These are phyloP conservation scores for Cercospora sp. DNA, from an alignment of 2,329 filamentous ascomycete genomes.

Conservation along the genomic window DNA sequence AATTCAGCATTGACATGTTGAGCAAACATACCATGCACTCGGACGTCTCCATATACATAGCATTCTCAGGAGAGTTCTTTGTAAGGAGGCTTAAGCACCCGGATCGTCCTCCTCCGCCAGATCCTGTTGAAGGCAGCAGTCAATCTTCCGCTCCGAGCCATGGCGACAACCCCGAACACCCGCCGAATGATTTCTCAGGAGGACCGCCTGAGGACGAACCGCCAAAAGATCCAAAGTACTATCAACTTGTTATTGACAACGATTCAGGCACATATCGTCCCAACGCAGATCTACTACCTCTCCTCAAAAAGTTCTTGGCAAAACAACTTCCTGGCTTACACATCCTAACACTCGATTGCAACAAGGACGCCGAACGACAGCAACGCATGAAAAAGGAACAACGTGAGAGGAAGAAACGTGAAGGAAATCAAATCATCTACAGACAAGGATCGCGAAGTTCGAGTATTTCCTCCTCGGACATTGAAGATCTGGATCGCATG, in stretches of 20 bases:
- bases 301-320: conserved; percentile 69
- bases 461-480: conserved; percentile 57
- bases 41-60: conserved; percentile 86
- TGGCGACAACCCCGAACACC: conserved; percentile 51
- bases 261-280: conserved; percentile 92
- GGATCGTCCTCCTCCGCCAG: conserved; percentile 42
- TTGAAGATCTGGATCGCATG: conserved; percentile 55
- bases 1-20: conserved; percentile 89
- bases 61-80: conserved; percentile 91
- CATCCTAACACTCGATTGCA: conserved; percentile 72
- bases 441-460: conserved; percentile 52
- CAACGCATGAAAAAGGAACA: conserved; percentile 74
- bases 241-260: conserved; percentile 92
- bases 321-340: conserved; percentile 75
- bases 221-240: conserved; percentile 59
- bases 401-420: conserved; percentile 68
- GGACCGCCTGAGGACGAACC: conserved; percentile 45
- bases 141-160: conserved; percentile 45
- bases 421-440: conserved; percentile 55
- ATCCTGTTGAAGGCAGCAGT: conserved; percentile 49
- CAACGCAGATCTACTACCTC: conserved; percentile 71
- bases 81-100: conserved; percentile 66
- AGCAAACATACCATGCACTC: conserved; percentile 98
- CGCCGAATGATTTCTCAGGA: conserved; percentile 52
- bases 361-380: conserved; percentile 69